Evolutionary conservation across 345 rosid species (phyloP), one percentile per base, ranked within the genome.

Genomic region (Dovyalis caffra): DNA sequence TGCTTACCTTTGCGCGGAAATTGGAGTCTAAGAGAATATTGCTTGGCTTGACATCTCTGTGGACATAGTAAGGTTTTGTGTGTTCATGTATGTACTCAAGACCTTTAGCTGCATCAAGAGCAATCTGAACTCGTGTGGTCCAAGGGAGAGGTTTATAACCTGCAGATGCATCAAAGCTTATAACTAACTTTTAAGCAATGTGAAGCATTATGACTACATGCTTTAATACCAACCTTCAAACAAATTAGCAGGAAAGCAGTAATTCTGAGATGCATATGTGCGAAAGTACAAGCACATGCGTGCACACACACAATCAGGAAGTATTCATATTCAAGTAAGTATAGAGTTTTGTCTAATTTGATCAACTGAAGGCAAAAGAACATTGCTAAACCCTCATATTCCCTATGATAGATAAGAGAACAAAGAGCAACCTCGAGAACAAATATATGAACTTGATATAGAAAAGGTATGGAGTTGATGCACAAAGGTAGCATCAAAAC

Each of bases 51-150:
- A 84, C 80, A 74, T 81, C 83, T 18, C 79, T 76, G 61, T 81
- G 83, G 56, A 79, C 80, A 62, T 81, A 79, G 31, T 74, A 74
- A 6, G 85, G 87, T 57, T 61, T 80, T 5, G 76, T 79, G 37
- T 49, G 73, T 73, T 81, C 80, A 60, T 84, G 85, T 68, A 79
- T 79, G 51, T 81, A 72, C 69, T 84, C 87, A 12, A 84, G 85
- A 37, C 83, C 87, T 75, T 79, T 81, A 34, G 87, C 87, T 16
- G 76, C 79, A 68, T 81, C 83, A 15, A 77, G 79, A 58, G 81
- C 85, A 79, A 81, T 81, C 78, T 79, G 85, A 33, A 79, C 76
- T 1, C 76, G 76, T 10, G 49, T 73, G 5, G 68, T 14, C 85
- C 81, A 84, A 53, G 73, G 51, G 34, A 81, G 80, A 70, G 87